Base-by-base conservation (phyloP, 768 basidiomycete species). In the Boletus subparvulus region DNA sequence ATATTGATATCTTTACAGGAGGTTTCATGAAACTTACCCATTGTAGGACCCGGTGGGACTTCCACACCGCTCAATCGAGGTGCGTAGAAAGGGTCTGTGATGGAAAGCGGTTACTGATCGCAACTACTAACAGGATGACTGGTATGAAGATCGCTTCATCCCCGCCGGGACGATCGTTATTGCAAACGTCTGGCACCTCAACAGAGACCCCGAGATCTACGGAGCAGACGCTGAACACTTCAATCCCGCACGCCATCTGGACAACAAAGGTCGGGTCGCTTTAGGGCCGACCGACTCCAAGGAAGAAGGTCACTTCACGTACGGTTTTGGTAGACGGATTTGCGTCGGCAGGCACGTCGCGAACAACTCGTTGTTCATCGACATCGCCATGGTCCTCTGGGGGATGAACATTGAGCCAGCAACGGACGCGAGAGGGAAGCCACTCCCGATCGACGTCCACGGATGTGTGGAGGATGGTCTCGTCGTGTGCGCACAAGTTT, bases 171-270 rank as follows among this genome's bases (percentile, higher is more conserved):
- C 60, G 13, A 53, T 41, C 39, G 40, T 54, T 43, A 41, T 61
- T 14, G 24, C 58, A n/a, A 61, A 61, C 19, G 50, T 61, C 43
- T 61, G 58, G 58, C 54, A 60, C 41, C 52, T 83, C 32, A 81
- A 83, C 61, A 61, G 68, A 13, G 74, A 76, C 4, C 61, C 67
- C 24, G 65, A 56, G 3, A 57, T 79, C 24, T 83, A 80, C 77
- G 82, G 83, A 6, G 48, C 68, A 2, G 75, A 78, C 40, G 77
- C 79, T n/a, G 72, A 65, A 28, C 67, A 73, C 40, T 81, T 81
- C 62, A 67, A 68, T 6, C 80, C 79, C 1, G 72, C 74, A 42
- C 73, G 56, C 11, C 47, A 58, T 21, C 56, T 58, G 0, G 52
- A 48, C 47, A 47, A 41, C 8, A 10, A 47, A 6, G 56, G 51